Evolutionary conservation across 164 flowering plant species (phyloP).

Genomic region (Cinnamomum chago): DNA sequence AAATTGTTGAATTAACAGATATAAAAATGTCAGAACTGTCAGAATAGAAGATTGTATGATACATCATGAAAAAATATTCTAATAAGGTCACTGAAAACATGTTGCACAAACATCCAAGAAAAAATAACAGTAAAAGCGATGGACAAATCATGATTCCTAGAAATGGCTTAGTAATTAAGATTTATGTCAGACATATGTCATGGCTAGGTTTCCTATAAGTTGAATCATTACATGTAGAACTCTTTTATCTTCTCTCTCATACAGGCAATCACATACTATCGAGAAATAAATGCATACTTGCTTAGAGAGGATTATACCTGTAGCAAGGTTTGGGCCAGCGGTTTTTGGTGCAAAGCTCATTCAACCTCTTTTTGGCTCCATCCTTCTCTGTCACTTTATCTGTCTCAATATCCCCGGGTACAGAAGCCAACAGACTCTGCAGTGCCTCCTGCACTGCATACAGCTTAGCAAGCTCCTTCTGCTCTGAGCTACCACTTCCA

Average conservation of each 20-base stretch:
- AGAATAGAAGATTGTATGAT: too few species aligned
- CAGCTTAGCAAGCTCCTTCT: slow-evolving; percentile 53
- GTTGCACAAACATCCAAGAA: too few species aligned
- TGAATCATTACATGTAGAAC: neutral
- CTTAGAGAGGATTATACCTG: slow-evolving; percentile 27
- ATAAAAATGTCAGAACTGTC: too few species aligned
- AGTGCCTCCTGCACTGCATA: slow-evolving; percentile 52
- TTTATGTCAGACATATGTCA: too few species aligned
- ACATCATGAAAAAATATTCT: too few species aligned
- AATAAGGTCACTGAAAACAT: too few species aligned
- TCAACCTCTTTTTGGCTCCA: slow-evolving; percentile 52
- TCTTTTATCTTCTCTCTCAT: neutral
- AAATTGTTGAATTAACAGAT: too few species aligned
- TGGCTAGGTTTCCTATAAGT: neutral
- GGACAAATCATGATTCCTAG: too few species aligned
- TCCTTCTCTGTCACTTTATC: slow-evolving; percentile 22
- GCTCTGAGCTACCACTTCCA: slow-evolving; percentile 39
- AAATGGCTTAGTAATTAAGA: too few species aligned
- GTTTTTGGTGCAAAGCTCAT: slow-evolving; percentile 47
- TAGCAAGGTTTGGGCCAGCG: slow-evolving; percentile 56
- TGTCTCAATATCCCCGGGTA: neutral
- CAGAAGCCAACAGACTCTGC: slow-evolving; percentile 19
- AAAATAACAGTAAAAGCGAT: too few species aligned
- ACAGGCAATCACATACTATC: neutral
- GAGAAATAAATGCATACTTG: neutral